Base-by-base conservation (phyloP, 164 flowering plant genomes). In the Aristolochia fimbriata region DNA sequence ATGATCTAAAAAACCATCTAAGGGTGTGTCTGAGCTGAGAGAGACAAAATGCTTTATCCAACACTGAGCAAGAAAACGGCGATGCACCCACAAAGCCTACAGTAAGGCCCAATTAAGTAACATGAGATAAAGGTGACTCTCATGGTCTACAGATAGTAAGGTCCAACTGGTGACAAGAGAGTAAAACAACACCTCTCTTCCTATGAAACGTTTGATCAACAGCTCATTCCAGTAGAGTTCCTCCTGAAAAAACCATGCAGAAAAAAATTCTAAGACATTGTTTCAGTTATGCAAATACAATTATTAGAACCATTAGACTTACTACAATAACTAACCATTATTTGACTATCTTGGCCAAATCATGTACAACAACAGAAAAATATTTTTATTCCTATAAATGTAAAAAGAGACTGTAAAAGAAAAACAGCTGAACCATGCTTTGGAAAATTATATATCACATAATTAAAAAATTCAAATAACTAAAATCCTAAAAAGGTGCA, bases 71-170 rank as follows among this genome's bases (percentile, higher is more conserved):
- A 92, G 87, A 76, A 89, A 87, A 33, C 98, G 91, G 0, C 96
- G 96, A 70, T 92, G 91, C 71, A 89, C 80, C 98, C 98, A 92
- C 20, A 89, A 57, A 52, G 90, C 87, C 98, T 91, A 78, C 58
- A 56, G 17, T 6, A 54, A 25, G 24, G 14, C 22, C 27, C 57
- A 21, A 8, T 10, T 7, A 24, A 22, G 24, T 6, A 3, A 25
- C 57, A 11, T 8, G 24, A 11, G 33, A 14, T 8, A 3, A 54
- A 6, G 30, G 17, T 22, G 30, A 27, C 11, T 15, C 43, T 17
- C 27, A 15, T 10, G 17, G 20, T 30, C n/a, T 57, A 27, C 31
- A 31, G 45, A 57, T 6, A 30, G 12, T 20, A 30, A 57, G 16
- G 59, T 31, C 27, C 19, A 15, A 41, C 5, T 0, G 11, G n/a